These are phyloP conservation scores for Fusarium sarcochroum DNA, from an alignment of 2,329 filamentous ascomycete genomes.

Conservation along the genomic window DNA sequence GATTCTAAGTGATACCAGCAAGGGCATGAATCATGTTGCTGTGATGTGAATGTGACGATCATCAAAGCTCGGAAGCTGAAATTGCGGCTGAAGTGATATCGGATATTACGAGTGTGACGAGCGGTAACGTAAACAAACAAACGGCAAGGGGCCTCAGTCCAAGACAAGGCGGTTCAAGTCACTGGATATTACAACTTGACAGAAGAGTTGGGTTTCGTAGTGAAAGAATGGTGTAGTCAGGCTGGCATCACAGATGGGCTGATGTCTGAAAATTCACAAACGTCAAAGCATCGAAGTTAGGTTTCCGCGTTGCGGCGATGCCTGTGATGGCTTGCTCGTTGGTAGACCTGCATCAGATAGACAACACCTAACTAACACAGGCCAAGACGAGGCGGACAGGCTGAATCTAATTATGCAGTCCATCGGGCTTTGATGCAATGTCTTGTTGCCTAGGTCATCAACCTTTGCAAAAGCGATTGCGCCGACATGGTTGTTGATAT, in stretches of 20 bases:
- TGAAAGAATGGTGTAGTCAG: conserved; percentile 18
- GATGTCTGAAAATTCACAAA: conserved; percentile 12
- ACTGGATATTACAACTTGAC: conserved; percentile 7
- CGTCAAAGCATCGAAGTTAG: neutral
- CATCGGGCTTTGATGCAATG: conserved; percentile 24
- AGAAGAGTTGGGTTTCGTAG: neutral
- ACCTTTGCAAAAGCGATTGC: conserved; percentile 8
- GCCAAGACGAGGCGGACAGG: conserved; percentile 29
- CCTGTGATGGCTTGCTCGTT: no score
- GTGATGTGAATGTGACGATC: conserved; percentile 19
- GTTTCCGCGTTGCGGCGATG: neutral
- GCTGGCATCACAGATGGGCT: conserved; percentile 22
- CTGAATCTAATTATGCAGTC: conserved; percentile 22
- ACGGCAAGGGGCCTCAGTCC: neutral
- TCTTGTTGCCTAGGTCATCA: conserved; percentile 18
- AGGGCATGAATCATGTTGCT: conserved; percentile 22
- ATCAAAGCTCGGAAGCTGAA: conserved; percentile 11
- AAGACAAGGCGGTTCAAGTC: conserved; percentile 15
- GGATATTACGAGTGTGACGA: conserved; percentile 20
- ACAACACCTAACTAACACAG: conserved; percentile 1
- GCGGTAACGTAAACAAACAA: neutral
- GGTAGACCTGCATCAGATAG: neutral
- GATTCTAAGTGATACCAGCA: conserved; percentile 14
- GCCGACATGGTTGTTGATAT: conserved; percentile 29
- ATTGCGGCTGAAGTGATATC: conserved; percentile 25